phyloP scores from a whole-genome alignment of 805 yeast genomes.

The Candida namnaoensis region DNA sequence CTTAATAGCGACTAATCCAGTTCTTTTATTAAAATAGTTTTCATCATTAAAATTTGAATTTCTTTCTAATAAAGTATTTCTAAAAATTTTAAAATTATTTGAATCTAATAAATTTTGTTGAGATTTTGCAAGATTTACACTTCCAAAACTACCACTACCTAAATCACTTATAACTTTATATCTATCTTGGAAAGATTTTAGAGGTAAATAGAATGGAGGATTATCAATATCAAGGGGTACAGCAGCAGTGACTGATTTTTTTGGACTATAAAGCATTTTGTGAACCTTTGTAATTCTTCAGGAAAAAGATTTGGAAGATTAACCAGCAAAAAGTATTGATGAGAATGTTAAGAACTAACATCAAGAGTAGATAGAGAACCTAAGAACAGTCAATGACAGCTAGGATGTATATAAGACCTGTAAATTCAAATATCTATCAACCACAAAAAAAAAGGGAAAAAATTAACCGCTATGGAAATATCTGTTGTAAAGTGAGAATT shows the following conservation, averaged over 20 bases:
- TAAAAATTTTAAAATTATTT: slow-evolving; percentile 8
- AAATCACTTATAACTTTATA: slow-evolving; percentile 45
- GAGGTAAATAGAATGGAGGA: slow-evolving; percentile 35
- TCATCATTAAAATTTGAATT: slow-evolving; percentile 14
- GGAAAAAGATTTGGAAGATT: background rate
- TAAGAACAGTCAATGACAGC: too few relatives aligned
- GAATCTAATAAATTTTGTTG: slow-evolving; percentile 14
- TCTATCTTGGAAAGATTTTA: slow-evolving; percentile 29
- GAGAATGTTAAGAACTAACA: background rate
- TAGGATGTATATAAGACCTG: too few relatives aligned
- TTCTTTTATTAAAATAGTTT: slow-evolving; percentile 22
- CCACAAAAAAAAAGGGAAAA: too few relatives aligned
- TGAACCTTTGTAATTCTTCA: background rate
- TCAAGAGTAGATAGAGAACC: background rate
- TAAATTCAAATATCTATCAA: too few relatives aligned
- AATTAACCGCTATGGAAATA: too few relatives aligned
- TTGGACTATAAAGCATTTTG: background rate
- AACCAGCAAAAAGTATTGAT: slow-evolving; percentile 2
- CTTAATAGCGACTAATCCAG: slow-evolving; percentile 66
- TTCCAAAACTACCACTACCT: slow-evolving; percentile 75
- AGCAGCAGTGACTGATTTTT: background rate
- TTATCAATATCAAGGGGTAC: slow-evolving; percentile 27
- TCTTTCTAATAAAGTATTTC: slow-evolving; percentile 41
- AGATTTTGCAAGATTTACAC: slow-evolving; percentile 55
- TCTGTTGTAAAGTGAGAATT: too few relatives aligned